Evolutionary conservation across 2,329 filamentous ascomycete genomes (phyloP).

Genomic region (Neodidymelliopsis sp.): DNA sequence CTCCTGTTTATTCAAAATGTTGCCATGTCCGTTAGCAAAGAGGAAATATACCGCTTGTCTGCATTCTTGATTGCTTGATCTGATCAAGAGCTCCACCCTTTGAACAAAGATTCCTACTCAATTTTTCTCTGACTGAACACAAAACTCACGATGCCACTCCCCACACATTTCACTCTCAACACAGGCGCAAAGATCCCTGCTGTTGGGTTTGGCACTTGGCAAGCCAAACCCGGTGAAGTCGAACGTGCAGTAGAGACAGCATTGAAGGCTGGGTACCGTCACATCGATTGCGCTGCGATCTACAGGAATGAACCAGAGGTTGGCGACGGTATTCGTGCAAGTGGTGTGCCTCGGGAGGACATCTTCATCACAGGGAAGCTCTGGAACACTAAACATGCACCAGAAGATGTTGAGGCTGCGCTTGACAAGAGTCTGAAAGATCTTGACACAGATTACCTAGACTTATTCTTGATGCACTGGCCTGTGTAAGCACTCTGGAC

Average conservation of each 20-base stretch:
- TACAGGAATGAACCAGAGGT: slow-evolving; percentile 80
- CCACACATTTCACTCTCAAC: slow-evolving; percentile 60
- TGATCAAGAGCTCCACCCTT: neutral
- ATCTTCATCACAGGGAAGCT: slow-evolving; percentile 83
- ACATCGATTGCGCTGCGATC: slow-evolving; percentile 76
- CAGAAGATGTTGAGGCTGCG: slow-evolving; percentile 61
- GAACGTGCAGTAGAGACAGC: slow-evolving; percentile 71
- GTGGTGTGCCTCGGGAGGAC: slow-evolving; percentile 67
- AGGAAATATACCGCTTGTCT: neutral
- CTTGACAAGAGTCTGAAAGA: slow-evolving; percentile 66
- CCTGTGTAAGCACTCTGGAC: slow-evolving; percentile 43
- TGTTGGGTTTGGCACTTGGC: slow-evolving; percentile 80
- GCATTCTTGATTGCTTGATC: neutral
- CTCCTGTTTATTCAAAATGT: slow-evolving; percentile 1
- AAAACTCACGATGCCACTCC: slow-evolving; percentile 31
- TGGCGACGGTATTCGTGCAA: slow-evolving; percentile 71
- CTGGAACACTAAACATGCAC: slow-evolving; percentile 79
- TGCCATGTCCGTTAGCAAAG: neutral
- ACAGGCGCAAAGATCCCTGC: slow-evolving; percentile 78
- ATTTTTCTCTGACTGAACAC: too few species aligned
- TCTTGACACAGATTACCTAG: slow-evolving; percentile 69
- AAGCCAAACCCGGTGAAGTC: slow-evolving; percentile 68
- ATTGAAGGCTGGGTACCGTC: slow-evolving; percentile 71
- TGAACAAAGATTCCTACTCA: too few species aligned
- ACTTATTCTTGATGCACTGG: slow-evolving; percentile 74